Conservation (phyloP, 106 monocot genomes). For the Ottelia alismoides region DNA sequence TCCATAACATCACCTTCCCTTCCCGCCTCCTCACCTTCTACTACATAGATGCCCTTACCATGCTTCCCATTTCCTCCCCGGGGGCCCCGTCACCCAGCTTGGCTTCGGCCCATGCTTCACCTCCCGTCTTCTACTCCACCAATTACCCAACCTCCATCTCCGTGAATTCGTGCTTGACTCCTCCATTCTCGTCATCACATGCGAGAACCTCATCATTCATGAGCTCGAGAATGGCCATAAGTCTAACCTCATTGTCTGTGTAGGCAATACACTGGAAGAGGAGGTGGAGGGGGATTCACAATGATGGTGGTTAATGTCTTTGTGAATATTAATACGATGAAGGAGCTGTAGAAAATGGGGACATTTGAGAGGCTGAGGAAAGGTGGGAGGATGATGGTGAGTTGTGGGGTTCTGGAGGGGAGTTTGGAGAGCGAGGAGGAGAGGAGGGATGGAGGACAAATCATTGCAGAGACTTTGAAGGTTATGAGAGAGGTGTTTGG, state of each 20-base stretch:
- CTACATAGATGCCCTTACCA: constrained; percentile 89
- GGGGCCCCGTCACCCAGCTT: constrained; percentile 51
- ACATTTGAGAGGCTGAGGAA: constrained; percentile 41
- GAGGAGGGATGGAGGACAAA: constrained; percentile 34
- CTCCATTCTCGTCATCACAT: constrained; percentile 39
- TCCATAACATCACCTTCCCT: constrained; percentile 73
- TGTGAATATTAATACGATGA: constrained; percentile 41
- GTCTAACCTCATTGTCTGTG: constrained; percentile 23
- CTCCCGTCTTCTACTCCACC: constrained; percentile 39
- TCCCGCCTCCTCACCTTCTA: constrained; percentile 39
- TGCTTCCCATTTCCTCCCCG: constrained; percentile 64
- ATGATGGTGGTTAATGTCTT: constrained; percentile 65
- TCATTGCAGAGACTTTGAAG: constrained; percentile 51
- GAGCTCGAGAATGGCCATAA: too few relatives aligned
- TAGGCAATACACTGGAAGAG: constrained; percentile 54
- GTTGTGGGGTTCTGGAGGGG: constrained; percentile 67
- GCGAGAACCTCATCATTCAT: constrained; percentile 48
- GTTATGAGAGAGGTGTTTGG: constrained; percentile 51
- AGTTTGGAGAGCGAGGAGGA: too few relatives aligned
- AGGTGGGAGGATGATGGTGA: constrained; percentile 75
- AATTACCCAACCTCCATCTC: constrained; percentile 32
- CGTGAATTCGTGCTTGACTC: constrained; percentile 87
- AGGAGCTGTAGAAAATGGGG: constrained; percentile 46
- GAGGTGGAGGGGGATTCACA: constrained; percentile 24
- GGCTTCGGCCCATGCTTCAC: constrained; percentile 84